phyloP scores from a whole-genome alignment of 352 stramenopile genomes.

The Phytophthora sojae region DNA sequence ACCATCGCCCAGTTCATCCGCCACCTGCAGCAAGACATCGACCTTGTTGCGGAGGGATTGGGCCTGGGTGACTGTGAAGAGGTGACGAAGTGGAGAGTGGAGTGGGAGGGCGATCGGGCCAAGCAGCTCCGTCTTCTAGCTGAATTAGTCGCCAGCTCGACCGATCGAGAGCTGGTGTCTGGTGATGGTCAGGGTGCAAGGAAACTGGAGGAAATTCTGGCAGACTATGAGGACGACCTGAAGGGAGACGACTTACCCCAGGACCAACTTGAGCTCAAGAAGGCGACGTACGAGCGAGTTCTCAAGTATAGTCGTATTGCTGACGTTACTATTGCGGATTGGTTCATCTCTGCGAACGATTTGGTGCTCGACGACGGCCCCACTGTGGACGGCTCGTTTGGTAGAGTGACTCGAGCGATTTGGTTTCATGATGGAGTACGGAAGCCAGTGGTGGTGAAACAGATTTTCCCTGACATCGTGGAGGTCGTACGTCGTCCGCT shows the following conservation, averaged over 20 bases:
- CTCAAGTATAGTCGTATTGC: background rate
- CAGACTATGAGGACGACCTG: background rate
- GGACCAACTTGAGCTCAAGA: background rate
- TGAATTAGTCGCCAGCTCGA: background rate
- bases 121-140: background rate
- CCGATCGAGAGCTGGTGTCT: background rate
- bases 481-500: background rate
- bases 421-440: conserved; percentile 1
- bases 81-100: background rate
- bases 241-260: background rate
- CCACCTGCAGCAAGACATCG: conserved; percentile 2
- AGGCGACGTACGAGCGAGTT: background rate
- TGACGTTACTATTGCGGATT: background rate
- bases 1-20: background rate
- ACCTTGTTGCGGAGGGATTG: background rate
- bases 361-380: background rate
- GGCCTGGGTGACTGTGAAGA: conserved; percentile 2
- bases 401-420: background rate
- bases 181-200: background rate
- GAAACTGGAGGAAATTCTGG: background rate
- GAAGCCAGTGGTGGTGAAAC: conserved; percentile 47
- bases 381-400: background rate
- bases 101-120: background rate
- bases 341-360: conserved; percentile 1
- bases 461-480: conserved; percentile 37